Evolutionary conservation across 2,329 filamentous ascomycete genomes (phyloP).

Genomic region (Elsinoe australis): DNA sequence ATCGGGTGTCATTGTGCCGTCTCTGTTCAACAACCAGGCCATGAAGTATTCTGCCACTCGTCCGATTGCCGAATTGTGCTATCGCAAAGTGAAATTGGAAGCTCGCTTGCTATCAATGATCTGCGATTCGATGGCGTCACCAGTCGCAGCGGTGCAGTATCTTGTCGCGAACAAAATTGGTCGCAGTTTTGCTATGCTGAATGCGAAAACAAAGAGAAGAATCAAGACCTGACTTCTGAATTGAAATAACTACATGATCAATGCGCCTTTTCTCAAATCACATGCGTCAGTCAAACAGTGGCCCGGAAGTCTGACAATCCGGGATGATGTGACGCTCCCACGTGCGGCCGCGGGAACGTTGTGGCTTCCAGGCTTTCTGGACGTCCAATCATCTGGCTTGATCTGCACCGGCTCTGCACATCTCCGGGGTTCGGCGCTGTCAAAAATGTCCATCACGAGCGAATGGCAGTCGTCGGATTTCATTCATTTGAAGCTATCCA

Average conservation of each 20-base stretch:
- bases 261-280: slow-evolving; percentile 11
- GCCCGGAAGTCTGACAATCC: slow-evolving; percentile 12
- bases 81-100: background rate
- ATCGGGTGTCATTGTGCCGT: slow-evolving; percentile 8
- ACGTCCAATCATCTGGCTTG: no score
- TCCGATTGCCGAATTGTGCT: no score
- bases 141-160: background rate
- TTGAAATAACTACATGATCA: no score
- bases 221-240: background rate
- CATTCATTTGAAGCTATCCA: no score
- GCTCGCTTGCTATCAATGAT: no score
- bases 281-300: slow-evolving; percentile 10
- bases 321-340: slow-evolving; percentile 3
- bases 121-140: slow-evolving; percentile 12
- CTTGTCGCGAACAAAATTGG: background rate
- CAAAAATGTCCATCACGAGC: no score
- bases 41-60: background rate
- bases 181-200: no score
- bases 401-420: slow-evolving; percentile 11
- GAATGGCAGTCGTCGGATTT: no score
- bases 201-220: background rate
- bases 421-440: no score
- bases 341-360: background rate
- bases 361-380: background rate
- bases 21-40: background rate